Percentiles rank a stretch among this genome's conserved stretches.
phyloP scores from a whole-genome alignment of 2,329 filamentous ascomycete species.

The Graphium sp. region DNA sequence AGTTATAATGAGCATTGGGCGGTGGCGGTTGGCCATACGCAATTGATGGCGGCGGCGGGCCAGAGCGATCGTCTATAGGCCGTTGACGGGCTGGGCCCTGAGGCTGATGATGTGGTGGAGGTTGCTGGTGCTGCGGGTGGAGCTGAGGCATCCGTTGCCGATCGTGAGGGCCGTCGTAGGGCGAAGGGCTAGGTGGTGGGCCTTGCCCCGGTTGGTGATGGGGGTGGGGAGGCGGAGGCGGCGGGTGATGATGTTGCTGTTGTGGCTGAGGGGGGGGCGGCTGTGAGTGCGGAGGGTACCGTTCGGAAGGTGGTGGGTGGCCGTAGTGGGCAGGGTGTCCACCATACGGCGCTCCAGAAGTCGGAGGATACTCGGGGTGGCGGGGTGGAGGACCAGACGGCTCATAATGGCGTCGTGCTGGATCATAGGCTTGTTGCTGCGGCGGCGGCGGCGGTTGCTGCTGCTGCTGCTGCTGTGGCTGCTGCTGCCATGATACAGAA shows the following conservation, averaged over 20 bases:
- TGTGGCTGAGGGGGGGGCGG: too few species aligned
- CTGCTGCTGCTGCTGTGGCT: too few species aligned
- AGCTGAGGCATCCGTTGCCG: too few species aligned
- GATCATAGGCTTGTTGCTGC: constrained; percentile 25
- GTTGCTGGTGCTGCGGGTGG: constrained; percentile 17
- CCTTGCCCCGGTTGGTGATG: too few species aligned
- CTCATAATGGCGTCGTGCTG: constrained; percentile 22
- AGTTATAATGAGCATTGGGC: constrained; percentile 1
- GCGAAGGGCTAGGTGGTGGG: too few species aligned
- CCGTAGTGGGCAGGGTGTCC: constrained; percentile 17
- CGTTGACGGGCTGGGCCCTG: constrained; percentile 13
- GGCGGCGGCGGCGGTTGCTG: too few species aligned
- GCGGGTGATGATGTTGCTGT: constrained; percentile 14
- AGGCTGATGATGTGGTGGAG: constrained; percentile 10
- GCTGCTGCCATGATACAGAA: constrained; percentile 15
- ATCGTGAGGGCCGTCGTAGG: too few species aligned
- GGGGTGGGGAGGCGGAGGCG: constrained; percentile 15
- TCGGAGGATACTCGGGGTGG: constrained; percentile 11
- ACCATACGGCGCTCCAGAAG: constrained; percentile 19
- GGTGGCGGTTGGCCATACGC: constrained; percentile 19
- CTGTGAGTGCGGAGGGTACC: constrained; percentile 17
- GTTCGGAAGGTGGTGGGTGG: constrained; percentile 17
- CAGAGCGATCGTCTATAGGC: constrained; percentile 1
- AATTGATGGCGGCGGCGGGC: constrained; percentile 20
- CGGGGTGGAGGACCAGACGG: constrained; percentile 14